phyloP scores from a whole-genome alignment of 768 basidiomycete genomes.

The Lactarius quietus region DNA sequence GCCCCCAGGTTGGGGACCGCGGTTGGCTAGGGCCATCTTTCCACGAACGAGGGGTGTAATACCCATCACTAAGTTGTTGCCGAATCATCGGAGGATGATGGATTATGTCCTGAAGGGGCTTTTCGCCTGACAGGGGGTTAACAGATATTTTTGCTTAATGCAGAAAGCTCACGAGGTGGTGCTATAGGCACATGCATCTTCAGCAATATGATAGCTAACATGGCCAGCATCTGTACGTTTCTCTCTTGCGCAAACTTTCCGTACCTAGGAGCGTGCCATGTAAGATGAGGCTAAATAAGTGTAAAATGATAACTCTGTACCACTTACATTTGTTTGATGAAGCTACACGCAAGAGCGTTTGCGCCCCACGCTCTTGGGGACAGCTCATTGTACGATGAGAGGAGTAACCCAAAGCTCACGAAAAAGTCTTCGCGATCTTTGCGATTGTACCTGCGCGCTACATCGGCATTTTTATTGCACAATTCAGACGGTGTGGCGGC shows the following conservation, averaged over 20 bases:
- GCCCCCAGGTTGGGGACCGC: slow-evolving; percentile 51
- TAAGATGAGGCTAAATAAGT: slow-evolving; percentile 1
- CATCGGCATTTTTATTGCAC: slow-evolving; percentile 22
- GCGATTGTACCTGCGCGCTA: slow-evolving; percentile 18
- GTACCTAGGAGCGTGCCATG: slow-evolving; percentile 36
- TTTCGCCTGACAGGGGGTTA: slow-evolving; percentile 6
- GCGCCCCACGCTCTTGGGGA: slow-evolving; percentile 17
- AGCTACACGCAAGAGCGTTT: slow-evolving; percentile 16
- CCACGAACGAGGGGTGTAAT: slow-evolving; percentile 48
- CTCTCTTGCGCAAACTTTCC: slow-evolving; percentile 44
- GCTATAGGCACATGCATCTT: slow-evolving; percentile 36
- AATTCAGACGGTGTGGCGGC: slow-evolving; percentile 13
- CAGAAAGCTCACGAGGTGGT: slow-evolving; percentile 23
- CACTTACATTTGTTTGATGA: slow-evolving; percentile 32
- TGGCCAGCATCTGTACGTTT: slow-evolving; percentile 80
- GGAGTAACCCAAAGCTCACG: slow-evolving; percentile 20
- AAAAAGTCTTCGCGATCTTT: slow-evolving; percentile 26
- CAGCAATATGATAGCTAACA: slow-evolving; percentile 66
- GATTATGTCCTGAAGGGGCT: slow-evolving; percentile 2
- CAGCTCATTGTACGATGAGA: slow-evolving; percentile 5
- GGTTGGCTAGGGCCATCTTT: slow-evolving; percentile 40
- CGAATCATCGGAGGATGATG: slow-evolving; percentile 8
- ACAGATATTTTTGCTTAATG: background rate
- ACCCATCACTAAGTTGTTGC: slow-evolving; percentile 45
- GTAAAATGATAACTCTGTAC: background rate